Conservation (phyloP, 768 basidiomycete genomes). For the Lactarius sanguifluus region DNA sequence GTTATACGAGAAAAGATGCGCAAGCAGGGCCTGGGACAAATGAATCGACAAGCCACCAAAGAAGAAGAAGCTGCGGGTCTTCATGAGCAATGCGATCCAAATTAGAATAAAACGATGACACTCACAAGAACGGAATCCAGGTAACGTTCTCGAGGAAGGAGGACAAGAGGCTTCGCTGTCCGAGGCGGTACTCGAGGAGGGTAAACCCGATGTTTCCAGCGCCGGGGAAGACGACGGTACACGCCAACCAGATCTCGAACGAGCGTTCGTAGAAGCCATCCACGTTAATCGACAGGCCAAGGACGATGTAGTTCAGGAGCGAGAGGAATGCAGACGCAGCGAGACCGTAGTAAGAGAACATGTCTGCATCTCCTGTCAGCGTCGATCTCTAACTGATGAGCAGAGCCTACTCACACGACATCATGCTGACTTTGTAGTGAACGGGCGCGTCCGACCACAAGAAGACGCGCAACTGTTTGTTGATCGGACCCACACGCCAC, state of each 20-base stretch:
- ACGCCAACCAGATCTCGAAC: slow-evolving; percentile 74
- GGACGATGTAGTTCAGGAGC: slow-evolving; percentile 66
- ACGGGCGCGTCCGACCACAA: slow-evolving; percentile 75
- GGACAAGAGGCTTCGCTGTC: slow-evolving; percentile 50
- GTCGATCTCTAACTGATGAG: too few species aligned
- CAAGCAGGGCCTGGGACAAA: slow-evolving; percentile 51
- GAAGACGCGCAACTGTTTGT: slow-evolving; percentile 72
- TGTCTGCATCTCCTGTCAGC: slow-evolving; percentile 34
- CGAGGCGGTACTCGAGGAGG: slow-evolving; percentile 66
- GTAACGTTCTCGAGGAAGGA: slow-evolving; percentile 58
- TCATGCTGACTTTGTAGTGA: slow-evolving; percentile 82
- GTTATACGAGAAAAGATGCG: slow-evolving; percentile 59
- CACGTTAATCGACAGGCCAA: slow-evolving; percentile 58
- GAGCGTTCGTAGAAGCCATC: slow-evolving; percentile 72
- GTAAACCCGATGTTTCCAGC: slow-evolving; percentile 69
- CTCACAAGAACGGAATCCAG: slow-evolving; percentile 77
- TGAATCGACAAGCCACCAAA: slow-evolving; percentile 59
- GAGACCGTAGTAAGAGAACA: slow-evolving; percentile 59
- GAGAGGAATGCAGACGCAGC: slow-evolving; percentile 63
- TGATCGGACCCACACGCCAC: slow-evolving; percentile 81
- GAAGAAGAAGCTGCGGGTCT: slow-evolving; percentile 46
- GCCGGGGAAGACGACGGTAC: slow-evolving; percentile 66
- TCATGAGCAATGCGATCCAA: not conserved
- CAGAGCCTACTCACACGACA: slow-evolving; percentile 53
- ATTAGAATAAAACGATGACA: slow-evolving; percentile 28